Evolutionary conservation across 169 alveolate genomes (phyloP).

Genomic region (Cryptosporidium tyzzeri): DNA sequence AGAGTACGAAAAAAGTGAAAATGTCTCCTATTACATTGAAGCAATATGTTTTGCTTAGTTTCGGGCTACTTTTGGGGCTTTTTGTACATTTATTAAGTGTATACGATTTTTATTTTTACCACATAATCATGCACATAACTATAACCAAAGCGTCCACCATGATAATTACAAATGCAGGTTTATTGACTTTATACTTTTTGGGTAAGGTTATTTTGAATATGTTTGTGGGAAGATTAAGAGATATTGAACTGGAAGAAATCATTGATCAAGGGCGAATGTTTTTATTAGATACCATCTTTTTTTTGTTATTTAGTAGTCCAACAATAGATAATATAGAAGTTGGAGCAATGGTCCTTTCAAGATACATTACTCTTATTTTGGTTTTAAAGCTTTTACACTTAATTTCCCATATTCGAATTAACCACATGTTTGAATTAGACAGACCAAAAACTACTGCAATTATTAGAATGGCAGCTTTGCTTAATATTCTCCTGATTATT

Average conservation of each 20-base stretch:
- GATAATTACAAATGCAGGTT: constrained; percentile 48
- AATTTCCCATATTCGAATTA: constrained; percentile 82
- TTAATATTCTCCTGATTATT: constrained; percentile 78
- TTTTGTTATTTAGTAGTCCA: constrained; percentile 87
- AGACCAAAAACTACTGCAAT: constrained; percentile 82
- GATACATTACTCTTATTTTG: constrained; percentile 81
- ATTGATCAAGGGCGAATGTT: constrained; percentile 86
- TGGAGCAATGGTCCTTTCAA: constrained; percentile 80
- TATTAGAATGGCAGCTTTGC: constrained; percentile 54
- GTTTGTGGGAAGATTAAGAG: constrained; percentile 48
- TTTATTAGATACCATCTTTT: constrained; percentile 87
- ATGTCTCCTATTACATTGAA: constrained; percentile 52
- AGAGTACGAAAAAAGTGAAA: neutral
- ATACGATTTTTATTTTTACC: constrained; percentile 54
- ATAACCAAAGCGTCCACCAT: constrained; percentile 51
- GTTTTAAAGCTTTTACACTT: constrained; percentile 86
- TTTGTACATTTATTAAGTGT: constrained; percentile 30
- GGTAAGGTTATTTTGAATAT: constrained; percentile 31
- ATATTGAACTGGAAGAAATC: constrained; percentile 79
- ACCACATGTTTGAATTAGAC: constrained; percentile 86
- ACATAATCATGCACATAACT: constrained; percentile 61
- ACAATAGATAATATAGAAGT: constrained; percentile 86
- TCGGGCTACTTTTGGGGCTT: constrained; percentile 25
- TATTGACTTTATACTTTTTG: constrained; percentile 5
- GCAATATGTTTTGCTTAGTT: constrained; percentile 28